Percentiles rank a stretch among this genome's conserved stretches.
These are phyloP conservation scores for Ogataea ganodermae DNA, from an alignment of 805 yeast species.

Conservation along the genomic window DNA sequence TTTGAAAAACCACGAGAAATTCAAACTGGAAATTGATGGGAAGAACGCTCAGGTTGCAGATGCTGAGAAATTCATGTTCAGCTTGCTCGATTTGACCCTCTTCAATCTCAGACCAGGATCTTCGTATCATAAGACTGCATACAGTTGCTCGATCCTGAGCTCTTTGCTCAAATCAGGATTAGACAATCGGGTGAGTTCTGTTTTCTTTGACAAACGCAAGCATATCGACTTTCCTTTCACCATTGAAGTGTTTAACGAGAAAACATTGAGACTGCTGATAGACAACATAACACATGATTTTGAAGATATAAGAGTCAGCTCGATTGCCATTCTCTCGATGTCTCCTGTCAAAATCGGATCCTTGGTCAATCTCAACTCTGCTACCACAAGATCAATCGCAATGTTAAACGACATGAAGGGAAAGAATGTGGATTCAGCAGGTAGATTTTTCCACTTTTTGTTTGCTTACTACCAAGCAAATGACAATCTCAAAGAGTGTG, in stretches of 20 bases:
- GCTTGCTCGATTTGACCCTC: constrained; percentile 23
- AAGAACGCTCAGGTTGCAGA: constrained; percentile 32
- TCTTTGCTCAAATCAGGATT: constrained; percentile 56
- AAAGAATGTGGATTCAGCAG: constrained; percentile 79
- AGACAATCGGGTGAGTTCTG: constrained; percentile 45
- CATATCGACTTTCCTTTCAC: constrained; percentile 52
- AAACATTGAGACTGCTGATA: constrained; percentile 49
- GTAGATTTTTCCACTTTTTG: constrained; percentile 60
- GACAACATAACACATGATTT: constrained; percentile 70
- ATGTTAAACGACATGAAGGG: constrained; percentile 48
- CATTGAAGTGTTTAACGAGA: constrained; percentile 42
- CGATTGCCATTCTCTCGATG: constrained; percentile 48
- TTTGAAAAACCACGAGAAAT: constrained; percentile 36
- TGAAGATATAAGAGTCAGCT: constrained; percentile 67
- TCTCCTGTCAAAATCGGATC: constrained; percentile 40
- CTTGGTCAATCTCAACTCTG: constrained; percentile 23
- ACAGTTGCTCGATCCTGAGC: constrained; percentile 50
- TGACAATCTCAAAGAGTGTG: constrained; percentile 21
- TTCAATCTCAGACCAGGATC: constrained; percentile 50
- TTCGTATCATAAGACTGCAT: constrained; percentile 53
- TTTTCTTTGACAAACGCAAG: constrained; percentile 42
- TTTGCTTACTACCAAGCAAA: constrained; percentile 36
- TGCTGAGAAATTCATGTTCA: constrained; percentile 42
- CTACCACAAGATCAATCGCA: constrained; percentile 25
- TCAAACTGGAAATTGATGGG: constrained; percentile 40